Evolutionary conservation across 2,329 filamentous ascomycete genomes (phyloP).

Genomic region (Sphaerulina musiva): DNA sequence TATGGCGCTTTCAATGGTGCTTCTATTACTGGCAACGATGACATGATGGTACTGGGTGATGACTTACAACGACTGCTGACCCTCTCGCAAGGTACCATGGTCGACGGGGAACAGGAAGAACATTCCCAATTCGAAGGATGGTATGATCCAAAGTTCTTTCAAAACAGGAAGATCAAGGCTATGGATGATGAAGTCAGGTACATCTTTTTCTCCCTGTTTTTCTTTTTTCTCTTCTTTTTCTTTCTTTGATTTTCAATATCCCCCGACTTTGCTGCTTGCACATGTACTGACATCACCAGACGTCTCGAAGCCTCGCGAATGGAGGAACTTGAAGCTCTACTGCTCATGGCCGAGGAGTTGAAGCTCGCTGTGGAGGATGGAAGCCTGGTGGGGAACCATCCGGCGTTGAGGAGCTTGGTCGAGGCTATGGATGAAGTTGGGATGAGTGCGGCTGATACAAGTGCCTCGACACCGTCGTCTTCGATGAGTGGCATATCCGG

Average conservation of each 20-base stretch:
- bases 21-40: background rate
- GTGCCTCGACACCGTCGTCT: too few relatives aligned
- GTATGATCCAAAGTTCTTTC: conserved; percentile 9
- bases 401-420: conserved; percentile 6
- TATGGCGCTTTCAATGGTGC: conserved; percentile 2
- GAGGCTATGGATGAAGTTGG: conserved; percentile 10
- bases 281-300: background rate
- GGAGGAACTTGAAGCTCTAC: conserved; percentile 12
- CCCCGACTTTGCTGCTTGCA: background rate
- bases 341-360: conserved; percentile 10
- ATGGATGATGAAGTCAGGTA: conserved; percentile 12
- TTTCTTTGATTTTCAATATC: too few relatives aligned
- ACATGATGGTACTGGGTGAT: background rate
- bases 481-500: too few relatives aligned
- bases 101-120: background rate
- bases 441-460: too few relatives aligned
- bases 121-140: conserved; percentile 1
- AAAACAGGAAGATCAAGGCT: conserved; percentile 6
- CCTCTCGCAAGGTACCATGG: background rate
- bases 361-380: conserved; percentile 8
- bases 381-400: background rate
- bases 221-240: too few relatives aligned
- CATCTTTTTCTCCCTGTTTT: background rate
- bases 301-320: conserved; percentile 12
- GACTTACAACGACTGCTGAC: conserved; percentile 1